These are phyloP conservation scores for Pueraria montana DNA, from an alignment of 306 rosid genomes.

Conservation along the genomic window DNA sequence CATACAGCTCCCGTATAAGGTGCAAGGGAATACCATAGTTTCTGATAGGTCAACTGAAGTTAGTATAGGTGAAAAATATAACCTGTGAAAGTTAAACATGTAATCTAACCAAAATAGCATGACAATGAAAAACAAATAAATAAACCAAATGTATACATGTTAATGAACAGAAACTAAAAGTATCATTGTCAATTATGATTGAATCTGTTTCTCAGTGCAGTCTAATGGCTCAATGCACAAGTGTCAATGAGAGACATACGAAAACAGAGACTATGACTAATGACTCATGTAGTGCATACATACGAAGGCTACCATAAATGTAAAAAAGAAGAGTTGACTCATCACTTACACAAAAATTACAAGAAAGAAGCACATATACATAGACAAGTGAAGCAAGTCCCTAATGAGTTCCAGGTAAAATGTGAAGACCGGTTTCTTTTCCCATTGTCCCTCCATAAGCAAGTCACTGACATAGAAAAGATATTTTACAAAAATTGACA, in stretches of 20 bases:
- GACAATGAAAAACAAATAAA: conserved; percentile 12
- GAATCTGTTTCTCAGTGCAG: conserved; percentile 31
- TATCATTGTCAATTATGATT: conserved; percentile 26
- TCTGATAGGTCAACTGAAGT: conserved; percentile 58
- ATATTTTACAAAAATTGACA: conserved; percentile 89
- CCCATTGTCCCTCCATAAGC: conserved; percentile 99
- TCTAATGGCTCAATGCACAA: not conserved
- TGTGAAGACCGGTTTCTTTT: conserved; percentile 93
- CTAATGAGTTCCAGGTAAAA: conserved; percentile 95
- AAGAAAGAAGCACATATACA: conserved; percentile 96
- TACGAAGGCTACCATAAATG: conserved; percentile 25
- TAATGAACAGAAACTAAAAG: not conserved
- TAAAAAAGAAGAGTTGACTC: conserved; percentile 32
- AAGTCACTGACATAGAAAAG: conserved; percentile 91
- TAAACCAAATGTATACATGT: conserved; percentile 12
- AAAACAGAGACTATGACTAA: conserved; percentile 8
- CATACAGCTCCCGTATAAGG: conserved; percentile 96
- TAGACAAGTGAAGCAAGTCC: conserved; percentile 95
- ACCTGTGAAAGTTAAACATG: conserved; percentile 25
- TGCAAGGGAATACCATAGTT: conserved; percentile 96
- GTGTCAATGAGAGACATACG: not conserved
- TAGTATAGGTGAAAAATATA: conserved; percentile 40
- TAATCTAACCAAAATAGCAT: conserved; percentile 33
- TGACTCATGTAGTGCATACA: conserved; percentile 12
- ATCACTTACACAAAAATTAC: conserved; percentile 93